These are phyloP conservation scores for Penicillium sp. DNA, from an alignment of 2,329 filamentous ascomycete genomes.

Conservation along the genomic window DNA sequence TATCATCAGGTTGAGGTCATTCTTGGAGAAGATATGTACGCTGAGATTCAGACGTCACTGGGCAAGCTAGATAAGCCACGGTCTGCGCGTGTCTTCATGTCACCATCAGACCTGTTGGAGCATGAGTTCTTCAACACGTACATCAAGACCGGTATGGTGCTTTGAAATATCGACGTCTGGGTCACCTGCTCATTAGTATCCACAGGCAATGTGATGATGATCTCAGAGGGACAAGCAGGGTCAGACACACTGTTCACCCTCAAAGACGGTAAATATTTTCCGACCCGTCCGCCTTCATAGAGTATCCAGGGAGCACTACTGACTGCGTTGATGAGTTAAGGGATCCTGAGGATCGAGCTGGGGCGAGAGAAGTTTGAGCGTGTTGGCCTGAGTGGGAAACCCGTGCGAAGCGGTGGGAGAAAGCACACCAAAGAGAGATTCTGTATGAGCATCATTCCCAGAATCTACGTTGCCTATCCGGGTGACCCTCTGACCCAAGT, in stretches of 20 bases:
- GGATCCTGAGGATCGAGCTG: slow-evolving; percentile 67
- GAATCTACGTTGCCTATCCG: neutral
- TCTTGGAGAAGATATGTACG: slow-evolving; percentile 60
- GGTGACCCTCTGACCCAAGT: slow-evolving; percentile 9
- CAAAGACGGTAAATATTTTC: slow-evolving; percentile 51
- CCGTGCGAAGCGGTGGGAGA: slow-evolving; percentile 52
- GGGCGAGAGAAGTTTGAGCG: slow-evolving; percentile 77
- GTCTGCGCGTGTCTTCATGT: slow-evolving; percentile 67
- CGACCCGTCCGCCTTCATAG: neutral
- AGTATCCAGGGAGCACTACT: too few species aligned
- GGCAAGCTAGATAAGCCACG: slow-evolving; percentile 36
- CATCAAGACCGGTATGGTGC: slow-evolving; percentile 63
- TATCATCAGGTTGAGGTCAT: slow-evolving; percentile 55
- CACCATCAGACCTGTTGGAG: slow-evolving; percentile 64
- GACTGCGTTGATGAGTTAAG: slow-evolving; percentile 36
- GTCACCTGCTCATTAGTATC: neutral
- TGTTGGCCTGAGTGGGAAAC: slow-evolving; percentile 69
- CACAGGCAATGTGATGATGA: slow-evolving; percentile 70
- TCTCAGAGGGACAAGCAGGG: slow-evolving; percentile 68
- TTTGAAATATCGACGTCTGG: neutral
- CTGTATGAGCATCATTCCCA: slow-evolving; percentile 45
- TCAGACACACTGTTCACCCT: slow-evolving; percentile 69
- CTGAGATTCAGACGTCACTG: slow-evolving; percentile 51
- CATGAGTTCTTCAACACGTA: slow-evolving; percentile 76
- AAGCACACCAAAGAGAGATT: slow-evolving; percentile 67